A percentile compares a stretch with the other conserved stretches of the same genome.
phyloP scores from a whole-genome alignment of 768 basidiomycete genomes.

The Mycena galopus region DNA sequence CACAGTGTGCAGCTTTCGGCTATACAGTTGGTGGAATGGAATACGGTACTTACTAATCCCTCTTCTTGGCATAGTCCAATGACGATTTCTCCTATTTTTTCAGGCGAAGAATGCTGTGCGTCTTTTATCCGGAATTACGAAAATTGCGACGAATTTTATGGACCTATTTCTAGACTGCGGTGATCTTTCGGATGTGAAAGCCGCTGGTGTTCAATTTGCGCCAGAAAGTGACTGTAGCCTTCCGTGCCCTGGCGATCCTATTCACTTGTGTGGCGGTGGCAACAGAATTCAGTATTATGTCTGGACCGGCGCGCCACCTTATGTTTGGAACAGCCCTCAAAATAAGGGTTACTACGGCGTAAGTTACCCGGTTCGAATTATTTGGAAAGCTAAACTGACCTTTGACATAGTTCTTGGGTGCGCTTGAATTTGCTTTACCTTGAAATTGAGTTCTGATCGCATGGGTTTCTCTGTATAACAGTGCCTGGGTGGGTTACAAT shows the following conservation, averaged over 20 bases:
- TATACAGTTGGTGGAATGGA: constrained; percentile 80
- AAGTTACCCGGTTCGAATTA: constrained; percentile 2
- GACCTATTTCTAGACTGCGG: constrained; percentile 69
- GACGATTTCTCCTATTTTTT: constrained; percentile 49
- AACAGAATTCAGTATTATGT: too few relatives aligned
- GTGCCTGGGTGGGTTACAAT: constrained; percentile 18
- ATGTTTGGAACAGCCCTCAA: constrained; percentile 73
- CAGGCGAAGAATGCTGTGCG: constrained; percentile 82
- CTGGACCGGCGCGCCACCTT: constrained; percentile 62
- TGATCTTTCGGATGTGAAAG: constrained; percentile 69
- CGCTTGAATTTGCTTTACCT: too few relatives aligned
- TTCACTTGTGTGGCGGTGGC: constrained; percentile 79
- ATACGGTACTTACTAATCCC: not conserved
- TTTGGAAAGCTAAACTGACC: not conserved
- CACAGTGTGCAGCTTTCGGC: constrained; percentile 78
- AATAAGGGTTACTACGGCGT: constrained; percentile 82
- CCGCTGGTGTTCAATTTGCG: constrained; percentile 53
- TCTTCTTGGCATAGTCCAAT: not conserved
- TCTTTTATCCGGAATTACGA: constrained; percentile 30
- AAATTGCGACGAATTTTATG: not conserved
- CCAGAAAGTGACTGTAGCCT: constrained; percentile 59
- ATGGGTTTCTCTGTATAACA: not conserved
- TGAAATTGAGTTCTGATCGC: constrained; percentile 5
- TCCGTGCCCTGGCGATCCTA: constrained; percentile 78
- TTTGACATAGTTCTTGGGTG: constrained; percentile 60